Evolutionary conservation across 129 eudicot genomes (phyloP).

Genomic region (Flaveria sonorensis): DNA sequence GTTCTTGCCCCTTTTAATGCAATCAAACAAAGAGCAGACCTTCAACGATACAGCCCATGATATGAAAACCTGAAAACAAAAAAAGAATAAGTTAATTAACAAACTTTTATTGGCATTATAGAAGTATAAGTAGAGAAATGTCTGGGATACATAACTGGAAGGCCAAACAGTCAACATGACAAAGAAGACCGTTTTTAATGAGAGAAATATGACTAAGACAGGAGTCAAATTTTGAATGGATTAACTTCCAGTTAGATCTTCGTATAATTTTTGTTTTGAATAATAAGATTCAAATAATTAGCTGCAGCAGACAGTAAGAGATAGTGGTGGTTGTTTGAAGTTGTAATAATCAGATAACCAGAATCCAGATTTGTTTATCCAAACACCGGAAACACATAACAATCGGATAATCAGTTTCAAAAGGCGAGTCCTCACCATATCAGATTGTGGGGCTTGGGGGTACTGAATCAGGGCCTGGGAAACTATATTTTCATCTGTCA

Average conservation of each 20-base stretch:
- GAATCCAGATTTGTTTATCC: not conserved
- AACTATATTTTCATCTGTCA: slow-evolving; percentile 51
- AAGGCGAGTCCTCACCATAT: slow-evolving; percentile 44
- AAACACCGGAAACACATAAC: not conserved
- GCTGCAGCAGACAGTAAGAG: not conserved
- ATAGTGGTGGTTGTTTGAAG: not conserved
- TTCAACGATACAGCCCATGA: slow-evolving; percentile 47
- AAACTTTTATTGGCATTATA: not conserved
- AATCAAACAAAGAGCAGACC: slow-evolving; percentile 46
- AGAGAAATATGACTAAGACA: too few relatives aligned
- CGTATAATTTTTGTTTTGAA: not conserved
- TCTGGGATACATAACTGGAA: not conserved
- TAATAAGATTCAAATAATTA: not conserved
- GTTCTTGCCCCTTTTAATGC: slow-evolving; percentile 50
- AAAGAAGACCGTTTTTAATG: too few relatives aligned
- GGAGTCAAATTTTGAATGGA: not conserved
- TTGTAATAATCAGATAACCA: not conserved
- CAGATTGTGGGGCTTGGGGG: slow-evolving; percentile 66
- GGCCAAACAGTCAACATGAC: not conserved
- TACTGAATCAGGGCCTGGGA: slow-evolving; percentile 55
- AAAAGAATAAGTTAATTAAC: not conserved
- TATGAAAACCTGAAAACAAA: slow-evolving; percentile 51
- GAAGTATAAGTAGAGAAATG: not conserved
- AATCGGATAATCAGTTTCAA: not conserved
- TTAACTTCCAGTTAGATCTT: not conserved